Evolutionary conservation across 306 rosid genomes (phyloP).

Genomic region (Vachellia pachyceras): DNA sequence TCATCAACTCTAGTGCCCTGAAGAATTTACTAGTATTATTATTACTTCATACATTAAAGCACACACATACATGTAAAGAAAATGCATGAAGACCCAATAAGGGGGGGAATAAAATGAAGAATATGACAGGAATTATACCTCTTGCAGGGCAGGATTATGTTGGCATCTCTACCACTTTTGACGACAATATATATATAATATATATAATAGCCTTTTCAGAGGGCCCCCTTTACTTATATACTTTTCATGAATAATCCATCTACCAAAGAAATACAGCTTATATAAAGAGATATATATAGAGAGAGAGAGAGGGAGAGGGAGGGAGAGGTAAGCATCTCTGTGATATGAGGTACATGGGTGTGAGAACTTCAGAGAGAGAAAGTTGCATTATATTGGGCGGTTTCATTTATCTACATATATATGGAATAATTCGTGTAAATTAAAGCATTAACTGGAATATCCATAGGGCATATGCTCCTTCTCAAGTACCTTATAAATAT

Average conservation of each 20-base stretch:
- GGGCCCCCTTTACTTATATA: not conserved
- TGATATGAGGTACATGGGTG: not conserved
- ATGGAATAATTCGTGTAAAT: not conserved
- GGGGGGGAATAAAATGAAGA: not conserved
- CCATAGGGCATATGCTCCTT: slow-evolving; percentile 53
- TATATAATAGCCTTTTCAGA: not conserved
- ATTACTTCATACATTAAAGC: not conserved
- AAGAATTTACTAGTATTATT: not conserved
- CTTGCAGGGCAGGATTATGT: not conserved
- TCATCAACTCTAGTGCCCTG: not conserved
- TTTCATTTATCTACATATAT: slow-evolving; percentile 12
- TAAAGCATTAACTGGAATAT: slow-evolving; percentile 37
- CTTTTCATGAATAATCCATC: not conserved
- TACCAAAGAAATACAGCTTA: not conserved
- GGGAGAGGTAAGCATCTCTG: not conserved
- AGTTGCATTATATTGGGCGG: not conserved
- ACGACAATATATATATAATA: too few relatives aligned
- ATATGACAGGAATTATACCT: slow-evolving; percentile 5
- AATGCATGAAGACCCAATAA: not conserved
- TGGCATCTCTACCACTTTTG: not conserved
- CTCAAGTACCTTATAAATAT: slow-evolving; percentile 30
- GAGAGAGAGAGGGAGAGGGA: too few relatives aligned
- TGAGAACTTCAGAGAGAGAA: slow-evolving; percentile 28
- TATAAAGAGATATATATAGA: too few relatives aligned
- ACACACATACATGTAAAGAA: too few relatives aligned